These are phyloP conservation scores for Penicillium hordei DNA, from an alignment of 2,329 filamentous ascomycete genomes.

Conservation along the genomic window DNA sequence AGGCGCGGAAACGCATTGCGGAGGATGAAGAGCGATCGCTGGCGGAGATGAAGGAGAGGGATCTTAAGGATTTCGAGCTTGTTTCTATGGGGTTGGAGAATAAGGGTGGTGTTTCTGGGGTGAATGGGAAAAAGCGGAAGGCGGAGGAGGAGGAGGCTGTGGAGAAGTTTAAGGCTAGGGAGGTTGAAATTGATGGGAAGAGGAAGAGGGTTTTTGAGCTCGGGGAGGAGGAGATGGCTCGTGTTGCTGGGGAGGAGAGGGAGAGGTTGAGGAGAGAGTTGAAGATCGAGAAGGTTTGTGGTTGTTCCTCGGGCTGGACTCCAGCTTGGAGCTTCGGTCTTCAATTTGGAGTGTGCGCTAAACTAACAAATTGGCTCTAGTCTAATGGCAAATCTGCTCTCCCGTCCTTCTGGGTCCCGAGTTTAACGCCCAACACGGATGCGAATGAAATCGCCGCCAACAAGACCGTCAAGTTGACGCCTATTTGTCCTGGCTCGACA, in stretches of 20 bases:
- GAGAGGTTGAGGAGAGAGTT: slow-evolving; percentile 68
- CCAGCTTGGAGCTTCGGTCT: background rate
- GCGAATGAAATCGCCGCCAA: slow-evolving; percentile 55
- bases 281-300: slow-evolving; percentile 64
- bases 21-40: slow-evolving; percentile 63
- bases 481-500: slow-evolving; percentile 74
- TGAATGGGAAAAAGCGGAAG: slow-evolving; percentile 10
- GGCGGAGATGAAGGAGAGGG: slow-evolving; percentile 67
- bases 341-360: background rate
- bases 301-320: background rate
- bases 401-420: slow-evolving; percentile 91
- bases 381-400: slow-evolving; percentile 62
- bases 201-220: slow-evolving; percentile 78
- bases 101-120: background rate
- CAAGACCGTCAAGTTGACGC: slow-evolving; percentile 65
- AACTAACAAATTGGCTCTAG: slow-evolving; percentile 19
- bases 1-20: slow-evolving; percentile 60
- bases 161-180: slow-evolving; percentile 32
- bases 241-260: slow-evolving; percentile 68
- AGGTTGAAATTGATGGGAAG: slow-evolving; percentile 30
- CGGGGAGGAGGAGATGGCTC: slow-evolving; percentile 71
- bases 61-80: slow-evolving; percentile 79
- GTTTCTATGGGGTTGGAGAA: slow-evolving; percentile 67
- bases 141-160: slow-evolving; percentile 4
- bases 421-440: slow-evolving; percentile 68